Evolutionary conservation across 805 yeast genomes (phyloP).

Genomic region (Metschnikowia hibisci): DNA sequence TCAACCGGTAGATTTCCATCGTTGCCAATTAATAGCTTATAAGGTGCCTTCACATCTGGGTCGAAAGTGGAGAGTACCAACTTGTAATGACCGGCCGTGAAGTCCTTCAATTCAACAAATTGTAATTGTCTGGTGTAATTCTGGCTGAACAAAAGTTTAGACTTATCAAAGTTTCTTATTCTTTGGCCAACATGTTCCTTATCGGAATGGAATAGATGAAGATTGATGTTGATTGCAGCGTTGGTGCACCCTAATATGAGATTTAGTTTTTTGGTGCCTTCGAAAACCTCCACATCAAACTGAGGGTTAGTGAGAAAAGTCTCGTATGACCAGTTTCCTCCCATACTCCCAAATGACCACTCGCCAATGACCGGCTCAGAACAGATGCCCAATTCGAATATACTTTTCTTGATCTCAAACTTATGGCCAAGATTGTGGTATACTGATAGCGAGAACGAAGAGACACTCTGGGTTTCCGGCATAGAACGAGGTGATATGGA

Average conservation of each 20-base stretch:
- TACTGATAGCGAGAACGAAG: slow-evolving; percentile 25
- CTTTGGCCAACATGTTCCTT: slow-evolving; percentile 19
- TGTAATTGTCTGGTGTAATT: slow-evolving; percentile 37
- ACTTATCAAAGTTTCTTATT: slow-evolving; percentile 21
- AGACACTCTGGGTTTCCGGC: slow-evolving; percentile 10
- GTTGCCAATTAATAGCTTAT: slow-evolving; percentile 29
- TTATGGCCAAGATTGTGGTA: slow-evolving; percentile 24
- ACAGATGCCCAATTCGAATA: neutral
- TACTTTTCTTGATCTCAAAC: slow-evolving; percentile 28
- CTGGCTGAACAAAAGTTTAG: slow-evolving; percentile 24
- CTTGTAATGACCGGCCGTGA: slow-evolving; percentile 39
- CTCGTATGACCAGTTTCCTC: slow-evolving; percentile 52
- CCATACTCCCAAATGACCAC: slow-evolving; percentile 46
- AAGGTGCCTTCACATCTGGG: slow-evolving; percentile 25
- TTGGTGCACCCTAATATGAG: slow-evolving; percentile 16
- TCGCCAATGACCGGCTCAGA: slow-evolving; percentile 27
- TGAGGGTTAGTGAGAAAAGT: slow-evolving; percentile 56
- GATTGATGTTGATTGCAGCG: slow-evolving; percentile 30
- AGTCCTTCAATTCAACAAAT: slow-evolving; percentile 14
- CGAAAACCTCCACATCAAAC: slow-evolving; percentile 27
- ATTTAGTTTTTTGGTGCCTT: slow-evolving; percentile 12
- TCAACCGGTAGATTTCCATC: slow-evolving; percentile 8
- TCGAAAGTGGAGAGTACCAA: slow-evolving; percentile 47
- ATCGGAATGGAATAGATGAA: slow-evolving; percentile 43
- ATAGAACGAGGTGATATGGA: slow-evolving; percentile 19